Evolutionary conservation across 371 early-diverging fungal genomes (phyloP).

Genomic region (Dichotomocladium elegans): DNA sequence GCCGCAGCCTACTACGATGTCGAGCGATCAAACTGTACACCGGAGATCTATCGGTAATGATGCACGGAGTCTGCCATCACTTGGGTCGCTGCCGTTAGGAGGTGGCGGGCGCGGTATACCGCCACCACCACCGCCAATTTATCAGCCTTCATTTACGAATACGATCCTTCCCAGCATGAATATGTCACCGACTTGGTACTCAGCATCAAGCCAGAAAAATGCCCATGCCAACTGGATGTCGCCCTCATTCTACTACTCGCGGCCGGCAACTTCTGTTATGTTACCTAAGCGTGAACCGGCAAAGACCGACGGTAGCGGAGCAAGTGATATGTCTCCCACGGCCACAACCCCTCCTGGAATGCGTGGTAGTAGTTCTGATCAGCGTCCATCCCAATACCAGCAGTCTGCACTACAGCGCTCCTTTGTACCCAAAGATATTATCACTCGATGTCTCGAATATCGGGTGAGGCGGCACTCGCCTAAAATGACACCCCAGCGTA

Average conservation of each 20-base stretch:
- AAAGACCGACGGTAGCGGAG: not conserved
- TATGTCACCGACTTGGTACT: slow-evolving; percentile 51
- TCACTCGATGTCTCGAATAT: slow-evolving; percentile 42
- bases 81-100: not conserved
- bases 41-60: too few relatives aligned
- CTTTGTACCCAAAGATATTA: slow-evolving; percentile 37
- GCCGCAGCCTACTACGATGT: slow-evolving; percentile 1
- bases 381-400: too few relatives aligned
- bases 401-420: slow-evolving; percentile 12
- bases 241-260: slow-evolving; percentile 45
- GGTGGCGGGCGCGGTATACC: not conserved
- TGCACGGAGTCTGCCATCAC: not conserved
- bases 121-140: slow-evolving; percentile 27
- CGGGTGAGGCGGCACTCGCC: slow-evolving; percentile 41
- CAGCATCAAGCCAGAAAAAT: slow-evolving; percentile 45
- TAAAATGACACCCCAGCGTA: slow-evolving; percentile 41
- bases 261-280: slow-evolving; percentile 37
- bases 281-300: slow-evolving; percentile 20
- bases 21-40: slow-evolving; percentile 4
- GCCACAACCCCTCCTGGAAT: not conserved
- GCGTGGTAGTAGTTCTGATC: slow-evolving; percentile 4
- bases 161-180: slow-evolving; percentile 36
- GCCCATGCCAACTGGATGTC: slow-evolving; percentile 48
- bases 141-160: slow-evolving; percentile 42
- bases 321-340: not conserved